These are phyloP conservation scores for Citrullus mucosospermus DNA, from an alignment of 306 rosid species.

Conservation along the genomic window DNA sequence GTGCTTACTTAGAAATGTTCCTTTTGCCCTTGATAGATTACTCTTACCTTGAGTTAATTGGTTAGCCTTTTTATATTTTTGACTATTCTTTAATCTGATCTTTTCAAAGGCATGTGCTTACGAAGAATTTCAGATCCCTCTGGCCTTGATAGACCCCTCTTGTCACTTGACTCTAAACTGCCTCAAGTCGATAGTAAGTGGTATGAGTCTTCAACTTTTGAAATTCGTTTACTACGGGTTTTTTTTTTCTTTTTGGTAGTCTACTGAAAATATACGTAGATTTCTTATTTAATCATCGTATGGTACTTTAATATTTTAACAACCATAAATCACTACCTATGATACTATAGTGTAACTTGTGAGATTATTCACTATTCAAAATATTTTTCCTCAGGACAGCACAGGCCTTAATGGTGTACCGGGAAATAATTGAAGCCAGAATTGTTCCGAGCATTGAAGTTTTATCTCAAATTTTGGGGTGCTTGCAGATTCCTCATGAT, in stretches of 20 bases:
- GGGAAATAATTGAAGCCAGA: conserved; percentile 60
- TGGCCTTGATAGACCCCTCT: conserved; percentile 51
- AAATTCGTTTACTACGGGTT: conserved; percentile 12
- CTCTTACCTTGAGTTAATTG: conserved; percentile 24
- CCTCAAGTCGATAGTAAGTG: conserved; percentile 59
- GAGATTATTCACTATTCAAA: conserved; percentile 11
- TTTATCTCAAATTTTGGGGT: conserved; percentile 77
- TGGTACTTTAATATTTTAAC: not conserved
- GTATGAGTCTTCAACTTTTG: conserved; percentile 33
- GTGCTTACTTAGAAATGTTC: conserved; percentile 67
- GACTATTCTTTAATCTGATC: conserved; percentile 19
- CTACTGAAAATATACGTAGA: not conserved
- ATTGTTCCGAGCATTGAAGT: conserved; percentile 52
- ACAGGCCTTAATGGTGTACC: conserved; percentile 70
- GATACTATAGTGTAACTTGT: not conserved
- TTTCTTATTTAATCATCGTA: not conserved
- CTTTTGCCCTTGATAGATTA: conserved; percentile 54
- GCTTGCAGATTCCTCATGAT: conserved; percentile 69
- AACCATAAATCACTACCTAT: not conserved
- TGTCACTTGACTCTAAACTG: conserved; percentile 34
- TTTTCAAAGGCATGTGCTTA: conserved; percentile 74
- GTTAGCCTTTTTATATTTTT: conserved; percentile 12
- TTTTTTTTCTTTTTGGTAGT: not conserved
- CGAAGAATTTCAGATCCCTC: conserved; percentile 64
- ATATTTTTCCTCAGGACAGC: conserved; percentile 51